Evolutionary conservation across 768 basidiomycete genomes (phyloP), one percentile per base, ranked within the genome.

Genomic region (Macrolepiota albuminosa): DNA sequence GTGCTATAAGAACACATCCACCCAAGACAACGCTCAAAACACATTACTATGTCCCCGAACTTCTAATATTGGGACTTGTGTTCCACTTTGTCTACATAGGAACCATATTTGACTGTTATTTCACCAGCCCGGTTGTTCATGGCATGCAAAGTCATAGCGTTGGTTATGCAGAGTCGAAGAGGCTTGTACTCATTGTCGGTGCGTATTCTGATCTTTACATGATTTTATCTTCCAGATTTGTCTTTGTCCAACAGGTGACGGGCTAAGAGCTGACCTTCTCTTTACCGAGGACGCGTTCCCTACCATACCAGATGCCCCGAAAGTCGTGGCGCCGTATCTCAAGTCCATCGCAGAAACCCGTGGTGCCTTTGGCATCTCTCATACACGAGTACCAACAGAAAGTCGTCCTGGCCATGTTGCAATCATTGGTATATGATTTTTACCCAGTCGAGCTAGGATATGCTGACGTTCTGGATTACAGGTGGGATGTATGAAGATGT

Each of bases 401-500:
- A 91, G 88, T 69, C 75, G 93, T 26, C 92, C 93, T 1, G 93
- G 93, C 9, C 93, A 94, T 69, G 91, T 95, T 29, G 92, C 93
- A 24, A 82, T 95, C 56, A 93, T 94, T 61, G 93, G 88, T 84
- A 62, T 13, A 73, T 64, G 29, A n/a, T 51, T 13, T 16, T 45
- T 16, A 1, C 29, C 26, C 24, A 14, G 37, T 33, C 11, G 1
- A 21, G 31, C 34, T 24, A 37, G 13, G 24, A 6, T 54, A 33
- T 21, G 21, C 31, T 47, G 5, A 54, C 49, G 10, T 6, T 57
- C 33, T 56, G 34, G n/a, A 8, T 42, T 26, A 48, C 56, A 87
- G 84, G 84, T 36, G 92, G 92, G 3, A 93, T 94, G 91, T 93
- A 93, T 67, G 92, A 94, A 71, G 91, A 94, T 63, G 91, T 91